Evolutionary conservation across 129 eudicot genomes (phyloP).

Genomic region (Cynara cardunculus): DNA sequence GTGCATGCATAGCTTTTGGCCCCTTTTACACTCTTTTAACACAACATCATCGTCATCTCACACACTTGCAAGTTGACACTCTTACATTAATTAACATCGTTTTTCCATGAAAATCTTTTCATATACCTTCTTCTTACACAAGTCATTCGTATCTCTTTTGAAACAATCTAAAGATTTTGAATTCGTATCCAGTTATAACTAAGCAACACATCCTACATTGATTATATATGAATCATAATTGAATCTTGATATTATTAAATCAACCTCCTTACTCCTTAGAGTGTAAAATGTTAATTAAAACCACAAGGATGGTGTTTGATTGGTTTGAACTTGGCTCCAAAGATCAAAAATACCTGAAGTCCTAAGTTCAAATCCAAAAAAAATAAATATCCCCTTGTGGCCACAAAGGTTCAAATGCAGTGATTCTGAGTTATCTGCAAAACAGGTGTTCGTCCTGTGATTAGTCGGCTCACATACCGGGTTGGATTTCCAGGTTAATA

Average conservation of each 20-base stretch:
- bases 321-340: no score
- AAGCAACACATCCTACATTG: neutral
- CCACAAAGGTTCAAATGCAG: no score
- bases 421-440: no score
- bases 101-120: neutral
- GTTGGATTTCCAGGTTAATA: no score
- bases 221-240: neutral
- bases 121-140: neutral
- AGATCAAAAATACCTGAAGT: no score
- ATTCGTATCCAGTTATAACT: neutral
- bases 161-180: neutral
- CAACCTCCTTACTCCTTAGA: neutral
- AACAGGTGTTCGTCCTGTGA: no score
- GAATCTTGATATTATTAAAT: neutral
- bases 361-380: no score
- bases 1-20: conserved; percentile 31
- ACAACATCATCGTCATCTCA: conserved; percentile 9
- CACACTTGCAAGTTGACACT: neutral
- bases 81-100: conserved; percentile 8
- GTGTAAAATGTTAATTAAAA: neutral
- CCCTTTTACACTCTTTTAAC: conserved; percentile 30
- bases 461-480: no score
- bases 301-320: no score
- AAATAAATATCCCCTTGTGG: no score
- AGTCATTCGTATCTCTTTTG: neutral